Percentiles rank a stretch among this genome's conserved stretches.
phyloP scores from a whole-genome alignment of 495 filamentous ascomycete species.

The Penicillium robsamsonii region DNA sequence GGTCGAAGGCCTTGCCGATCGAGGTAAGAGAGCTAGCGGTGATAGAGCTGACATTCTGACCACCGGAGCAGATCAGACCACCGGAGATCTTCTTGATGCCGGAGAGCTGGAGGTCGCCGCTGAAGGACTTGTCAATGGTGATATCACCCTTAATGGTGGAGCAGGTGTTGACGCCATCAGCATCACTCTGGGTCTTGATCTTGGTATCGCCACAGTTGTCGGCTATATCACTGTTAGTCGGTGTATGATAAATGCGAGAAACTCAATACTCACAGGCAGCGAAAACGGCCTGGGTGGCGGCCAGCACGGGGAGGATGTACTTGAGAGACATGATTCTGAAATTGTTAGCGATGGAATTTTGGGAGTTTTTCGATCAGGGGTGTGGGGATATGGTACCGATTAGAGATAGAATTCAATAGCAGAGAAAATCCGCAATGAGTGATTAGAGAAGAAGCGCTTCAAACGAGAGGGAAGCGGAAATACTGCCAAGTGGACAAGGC shows the following conservation, averaged over 20 bases:
- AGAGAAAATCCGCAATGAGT: slow-evolving; percentile 27
- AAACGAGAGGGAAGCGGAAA: slow-evolving; percentile 28
- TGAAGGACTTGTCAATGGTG: slow-evolving; percentile 54
- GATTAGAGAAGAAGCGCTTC: slow-evolving; percentile 28
- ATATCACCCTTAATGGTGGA: slow-evolving; percentile 67
- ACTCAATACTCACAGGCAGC: slow-evolving; percentile 22
- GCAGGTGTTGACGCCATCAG: slow-evolving; percentile 64
- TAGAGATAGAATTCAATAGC: slow-evolving; percentile 15
- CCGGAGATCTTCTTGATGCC: slow-evolving; percentile 63
- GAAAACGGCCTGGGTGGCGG: slow-evolving; percentile 62
- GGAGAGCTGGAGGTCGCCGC: slow-evolving; percentile 46
- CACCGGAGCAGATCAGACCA: slow-evolving; percentile 60
- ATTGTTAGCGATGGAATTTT: slow-evolving; percentile 11
- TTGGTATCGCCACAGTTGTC: slow-evolving; percentile 44
- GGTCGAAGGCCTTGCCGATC: slow-evolving; percentile 61
- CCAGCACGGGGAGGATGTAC: slow-evolving; percentile 72
- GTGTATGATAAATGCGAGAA: not conserved
- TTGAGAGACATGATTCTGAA: slow-evolving; percentile 66
- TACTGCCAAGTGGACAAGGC: slow-evolving; percentile 7
- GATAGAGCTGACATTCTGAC: slow-evolving; percentile 55
- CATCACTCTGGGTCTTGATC: slow-evolving; percentile 70
- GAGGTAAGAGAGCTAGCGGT: slow-evolving; percentile 45
- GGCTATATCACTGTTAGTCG: not conserved
- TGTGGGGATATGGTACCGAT: slow-evolving; percentile 14
- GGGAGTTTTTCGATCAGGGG: not conserved